Conservation (phyloP, 1,284 basidiomycete genomes). For the Fistulinella cinereoalba region DNA sequence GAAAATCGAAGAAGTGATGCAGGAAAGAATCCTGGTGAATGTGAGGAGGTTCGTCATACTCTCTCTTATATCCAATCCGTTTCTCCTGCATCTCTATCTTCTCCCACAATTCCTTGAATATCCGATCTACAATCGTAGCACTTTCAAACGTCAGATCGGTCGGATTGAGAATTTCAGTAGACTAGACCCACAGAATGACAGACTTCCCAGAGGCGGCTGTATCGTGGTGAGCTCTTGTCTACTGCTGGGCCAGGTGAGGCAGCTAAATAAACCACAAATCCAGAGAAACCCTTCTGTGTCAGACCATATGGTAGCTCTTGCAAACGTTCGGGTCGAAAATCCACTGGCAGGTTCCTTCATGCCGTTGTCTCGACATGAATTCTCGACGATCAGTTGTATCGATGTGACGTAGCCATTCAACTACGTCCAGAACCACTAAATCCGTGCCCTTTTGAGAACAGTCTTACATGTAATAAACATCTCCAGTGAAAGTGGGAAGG, state of each 20-base stretch:
- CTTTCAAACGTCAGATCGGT: constrained; percentile 14
- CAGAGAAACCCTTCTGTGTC: constrained; percentile 25
- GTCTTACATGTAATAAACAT: no score
- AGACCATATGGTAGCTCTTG: constrained; percentile 19
- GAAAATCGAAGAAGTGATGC: constrained; percentile 32
- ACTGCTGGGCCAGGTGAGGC: background rate
- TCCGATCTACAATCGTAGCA: constrained; percentile 25
- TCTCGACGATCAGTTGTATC: constrained; percentile 25
- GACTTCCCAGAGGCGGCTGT: constrained; percentile 25
- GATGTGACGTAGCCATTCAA: constrained; percentile 27
- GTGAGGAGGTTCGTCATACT: constrained; percentile 16
- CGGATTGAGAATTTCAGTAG: background rate
- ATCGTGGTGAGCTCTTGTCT: constrained; percentile 7
- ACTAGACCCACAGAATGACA: constrained; percentile 25
- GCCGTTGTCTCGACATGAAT: constrained; percentile 25
- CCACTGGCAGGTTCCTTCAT: constrained; percentile 27
- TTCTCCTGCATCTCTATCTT: constrained; percentile 26
- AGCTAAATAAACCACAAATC: constrained; percentile 24
- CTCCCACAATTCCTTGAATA: constrained; percentile 26
- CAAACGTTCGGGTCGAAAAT: constrained; percentile 22
- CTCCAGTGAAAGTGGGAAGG: no score
- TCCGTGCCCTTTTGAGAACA: constrained; percentile 16
- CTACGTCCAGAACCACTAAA: constrained; percentile 18
- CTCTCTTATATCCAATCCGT: constrained; percentile 11
- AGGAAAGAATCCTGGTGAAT: constrained; percentile 27